Evolutionary conservation across 2,329 filamentous ascomycete species (phyloP).

Genomic region (Hymenoscyphus fraxineus): DNA sequence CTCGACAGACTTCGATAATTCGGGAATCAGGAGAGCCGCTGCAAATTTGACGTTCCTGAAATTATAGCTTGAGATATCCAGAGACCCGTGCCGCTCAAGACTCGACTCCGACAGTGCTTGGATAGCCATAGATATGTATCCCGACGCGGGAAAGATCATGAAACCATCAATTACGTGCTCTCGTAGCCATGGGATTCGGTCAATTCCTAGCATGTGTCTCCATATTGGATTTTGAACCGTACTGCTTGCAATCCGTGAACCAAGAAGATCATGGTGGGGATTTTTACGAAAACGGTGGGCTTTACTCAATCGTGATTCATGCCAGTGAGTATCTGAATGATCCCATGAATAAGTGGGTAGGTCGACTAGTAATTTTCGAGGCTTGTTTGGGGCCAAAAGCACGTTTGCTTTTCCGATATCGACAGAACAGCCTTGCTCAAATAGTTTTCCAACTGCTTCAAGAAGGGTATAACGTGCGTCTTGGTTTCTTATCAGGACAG

Average conservation of each 20-base stretch:
- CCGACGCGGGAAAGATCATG: slow-evolving; percentile 32
- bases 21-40: slow-evolving; percentile 39
- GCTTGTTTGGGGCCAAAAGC: neutral
- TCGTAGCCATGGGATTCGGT: slow-evolving; percentile 31
- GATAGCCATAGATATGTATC: slow-evolving; percentile 31
- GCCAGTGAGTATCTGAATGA: slow-evolving; percentile 47
- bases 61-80: neutral
- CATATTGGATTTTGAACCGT: slow-evolving; percentile 35
- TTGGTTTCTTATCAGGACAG: slow-evolving; percentile 2
- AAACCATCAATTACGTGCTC: slow-evolving; percentile 27
- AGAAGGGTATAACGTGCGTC: slow-evolving; percentile 5
- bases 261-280: slow-evolving; percentile 33
- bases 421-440: slow-evolving; percentile 3
- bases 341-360: slow-evolving; percentile 53
- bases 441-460: neutral
- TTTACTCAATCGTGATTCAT: slow-evolving; percentile 41
- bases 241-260: slow-evolving; percentile 36
- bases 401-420: neutral
- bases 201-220: slow-evolving; percentile 28
- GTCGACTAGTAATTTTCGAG: neutral
- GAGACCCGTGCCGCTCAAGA: neutral
- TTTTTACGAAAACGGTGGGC: slow-evolving; percentile 42
- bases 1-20: slow-evolving; percentile 12
- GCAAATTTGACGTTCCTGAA: slow-evolving; percentile 8
- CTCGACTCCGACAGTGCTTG: slow-evolving; percentile 27